These are phyloP conservation scores for Aspergillus calidoustus DNA, from an alignment of 2,329 filamentous ascomycete genomes.

Conservation along the genomic window DNA sequence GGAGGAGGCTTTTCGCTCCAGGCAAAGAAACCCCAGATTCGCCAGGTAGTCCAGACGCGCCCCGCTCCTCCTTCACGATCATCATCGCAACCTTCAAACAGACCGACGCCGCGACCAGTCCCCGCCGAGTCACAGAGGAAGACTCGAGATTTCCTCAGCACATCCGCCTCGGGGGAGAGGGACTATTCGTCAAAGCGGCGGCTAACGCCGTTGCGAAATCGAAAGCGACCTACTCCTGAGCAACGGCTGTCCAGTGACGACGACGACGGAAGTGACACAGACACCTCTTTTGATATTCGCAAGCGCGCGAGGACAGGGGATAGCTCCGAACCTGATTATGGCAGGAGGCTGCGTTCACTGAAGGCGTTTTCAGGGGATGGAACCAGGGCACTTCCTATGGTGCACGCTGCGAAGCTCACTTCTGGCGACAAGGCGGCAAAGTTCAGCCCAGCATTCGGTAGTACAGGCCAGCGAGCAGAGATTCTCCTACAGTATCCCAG, in stretches of 20 bases:
- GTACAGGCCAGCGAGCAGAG: slow-evolving; percentile 46
- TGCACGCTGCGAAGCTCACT: slow-evolving; percentile 56
- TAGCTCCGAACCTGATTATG: slow-evolving; percentile 49
- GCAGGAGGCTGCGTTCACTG: slow-evolving; percentile 49
- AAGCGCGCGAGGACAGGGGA: slow-evolving; percentile 48
- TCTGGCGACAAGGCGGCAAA: slow-evolving; percentile 49
- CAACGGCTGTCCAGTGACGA: slow-evolving; percentile 47
- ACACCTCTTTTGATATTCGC: slow-evolving; percentile 46
- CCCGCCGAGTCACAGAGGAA: slow-evolving; percentile 30
- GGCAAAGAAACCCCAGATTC: slow-evolving; percentile 47
- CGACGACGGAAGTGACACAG: slow-evolving; percentile 48
- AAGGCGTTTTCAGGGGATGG: slow-evolving; percentile 50
- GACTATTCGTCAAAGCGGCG: slow-evolving; percentile 36
- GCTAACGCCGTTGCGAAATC: slow-evolving; percentile 36
- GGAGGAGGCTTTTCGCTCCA: slow-evolving; percentile 48
- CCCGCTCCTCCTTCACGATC: slow-evolving; percentile 36
- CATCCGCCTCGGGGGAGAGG: slow-evolving; percentile 37
- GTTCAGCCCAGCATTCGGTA: slow-evolving; percentile 58
- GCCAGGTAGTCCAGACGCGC: slow-evolving; percentile 47
- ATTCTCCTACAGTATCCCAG: slow-evolving; percentile 87
- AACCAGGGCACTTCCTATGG: slow-evolving; percentile 45
- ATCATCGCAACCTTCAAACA: slow-evolving; percentile 30
- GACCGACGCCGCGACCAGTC: slow-evolving; percentile 26
- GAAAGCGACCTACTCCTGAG: slow-evolving; percentile 46
- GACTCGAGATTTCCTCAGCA: slow-evolving; percentile 30